Evolutionary conservation across 2,329 filamentous ascomycete species (phyloP), one percentile per base, ranked within the genome.

Genomic region (Sarocladium kiliense): DNA sequence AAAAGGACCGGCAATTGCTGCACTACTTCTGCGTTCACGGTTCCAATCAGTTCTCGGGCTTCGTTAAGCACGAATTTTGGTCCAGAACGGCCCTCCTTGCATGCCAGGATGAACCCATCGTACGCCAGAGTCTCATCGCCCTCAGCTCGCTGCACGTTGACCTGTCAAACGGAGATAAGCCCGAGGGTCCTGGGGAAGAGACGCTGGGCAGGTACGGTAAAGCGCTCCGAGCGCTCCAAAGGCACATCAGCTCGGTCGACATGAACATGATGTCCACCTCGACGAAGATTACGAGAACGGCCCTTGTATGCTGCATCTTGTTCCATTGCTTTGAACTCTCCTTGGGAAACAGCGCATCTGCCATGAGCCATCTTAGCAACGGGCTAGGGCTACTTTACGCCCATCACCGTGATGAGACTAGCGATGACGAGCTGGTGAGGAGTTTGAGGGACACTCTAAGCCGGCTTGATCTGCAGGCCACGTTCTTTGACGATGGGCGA

Each of bases 61-160:
- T n/a, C n/a, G n/a, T n/a, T n/a, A n/a, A n/a, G n/a, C n/a, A n/a
- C n/a, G n/a, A n/a, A n/a, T n/a, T n/a, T n/a, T n/a, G n/a, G n/a
- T n/a, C n/a, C n/a, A n/a, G n/a, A n/a, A n/a, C n/a, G n/a, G n/a
- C n/a, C n/a, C n/a, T n/a, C n/a, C n/a, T n/a, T n/a, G n/a, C n/a
- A n/a, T n/a, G n/a, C n/a, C n/a, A n/a, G n/a, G n/a, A n/a, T 45
- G 73, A 80, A 50, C 74, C 76, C 0, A 71, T 74, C 5, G 72
- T 80, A 21, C 71, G 72, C 2, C 78, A 81, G 59, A 75, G 77
- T 14, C 67, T 79, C 9, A n/a, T 78, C 3, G 76, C 77, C 42
- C 70, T 81, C 11, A 77, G 77, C 56, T 71, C 71, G n/a, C 63
- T 77, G 2, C 76, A 80, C 16, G 5, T 16, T 55, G 75, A 76